Evolutionary conservation across 441 rosid species (phyloP).

Genomic region (Aleurites moluccanus): DNA sequence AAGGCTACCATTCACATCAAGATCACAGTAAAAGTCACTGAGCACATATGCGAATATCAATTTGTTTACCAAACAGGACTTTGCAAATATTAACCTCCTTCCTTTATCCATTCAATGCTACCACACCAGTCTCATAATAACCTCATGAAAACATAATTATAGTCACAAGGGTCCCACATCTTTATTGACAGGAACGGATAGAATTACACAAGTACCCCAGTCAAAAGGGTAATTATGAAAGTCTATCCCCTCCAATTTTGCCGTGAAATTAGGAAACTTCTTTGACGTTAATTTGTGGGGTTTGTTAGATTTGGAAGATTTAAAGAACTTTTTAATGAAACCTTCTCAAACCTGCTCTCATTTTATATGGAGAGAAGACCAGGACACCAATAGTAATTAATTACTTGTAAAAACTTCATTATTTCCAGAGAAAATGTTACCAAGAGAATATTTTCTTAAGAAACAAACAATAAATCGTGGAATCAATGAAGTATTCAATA

Average conservation of each 20-base stretch:
- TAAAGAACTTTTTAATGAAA: conserved; percentile 18
- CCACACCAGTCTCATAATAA: conserved; percentile 23
- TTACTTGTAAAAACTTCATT: conserved; percentile 19
- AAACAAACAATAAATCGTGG: conserved; percentile 15
- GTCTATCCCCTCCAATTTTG: conserved; percentile 47
- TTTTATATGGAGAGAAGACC: conserved; percentile 23
- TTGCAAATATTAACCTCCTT: conserved; percentile 3
- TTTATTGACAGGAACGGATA: conserved; percentile 5
- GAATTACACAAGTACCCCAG: conserved; percentile 31
- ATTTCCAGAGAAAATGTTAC: conserved; percentile 25
- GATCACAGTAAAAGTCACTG: conserved; percentile 22
- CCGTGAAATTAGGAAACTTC: conserved; percentile 49
- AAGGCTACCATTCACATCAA: conserved; percentile 19
- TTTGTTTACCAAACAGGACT: conserved; percentile 23
- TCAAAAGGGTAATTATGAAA: conserved; percentile 9
- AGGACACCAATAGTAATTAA: conserved; percentile 12
- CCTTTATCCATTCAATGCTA: conserved; percentile 27
- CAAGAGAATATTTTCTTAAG: conserved; percentile 12
- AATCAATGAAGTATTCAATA: neutral
- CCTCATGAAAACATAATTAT: conserved; percentile 34
- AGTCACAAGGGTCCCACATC: conserved; percentile 37
- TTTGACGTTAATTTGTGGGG: conserved; percentile 36
- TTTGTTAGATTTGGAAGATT: conserved; percentile 11
- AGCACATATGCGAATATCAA: conserved; percentile 18
- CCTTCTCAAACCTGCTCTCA: conserved; percentile 22